phyloP scores from a whole-genome alignment of 2,329 filamentous ascomycete species.

The Falciphora oryzae region DNA sequence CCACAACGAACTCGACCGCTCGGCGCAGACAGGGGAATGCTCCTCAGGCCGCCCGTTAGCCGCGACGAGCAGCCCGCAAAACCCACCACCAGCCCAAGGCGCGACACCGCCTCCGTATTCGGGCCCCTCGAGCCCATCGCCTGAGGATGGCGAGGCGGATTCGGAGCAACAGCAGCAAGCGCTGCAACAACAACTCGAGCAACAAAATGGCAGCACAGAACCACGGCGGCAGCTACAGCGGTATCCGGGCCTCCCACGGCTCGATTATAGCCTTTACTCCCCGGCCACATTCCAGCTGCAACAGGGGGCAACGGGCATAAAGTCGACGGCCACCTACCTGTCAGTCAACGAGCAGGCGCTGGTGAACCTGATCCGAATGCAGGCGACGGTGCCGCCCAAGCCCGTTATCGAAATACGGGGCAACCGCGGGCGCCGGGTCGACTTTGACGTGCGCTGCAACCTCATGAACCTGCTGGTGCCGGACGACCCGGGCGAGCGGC shows the following conservation, averaged over 20 bases:
- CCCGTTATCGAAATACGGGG: constrained; percentile 45
- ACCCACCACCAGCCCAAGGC: background rate
- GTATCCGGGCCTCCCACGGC: constrained; percentile 40
- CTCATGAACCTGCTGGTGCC: constrained; percentile 47
- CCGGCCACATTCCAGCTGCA: constrained; percentile 48
- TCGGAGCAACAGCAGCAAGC: constrained; percentile 4
- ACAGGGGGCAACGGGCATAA: constrained; percentile 40
- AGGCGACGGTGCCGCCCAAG: constrained; percentile 49
- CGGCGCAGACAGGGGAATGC: background rate
- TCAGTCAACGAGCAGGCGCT: constrained; percentile 40
- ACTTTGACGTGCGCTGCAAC: constrained; percentile 50
- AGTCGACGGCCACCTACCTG: constrained; percentile 41
- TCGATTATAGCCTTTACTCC: constrained; percentile 48
- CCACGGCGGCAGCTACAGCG: constrained; percentile 24
- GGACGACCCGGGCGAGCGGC: constrained; percentile 35
- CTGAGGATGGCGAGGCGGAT: constrained; percentile 8
- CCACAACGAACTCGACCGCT: constrained; percentile 6
- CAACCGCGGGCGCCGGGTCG: constrained; percentile 35
- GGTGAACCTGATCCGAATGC: constrained; percentile 38
- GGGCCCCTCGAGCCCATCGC: constrained; percentile 22
- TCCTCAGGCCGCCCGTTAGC: background rate
- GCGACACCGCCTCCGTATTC: constrained; percentile 28
- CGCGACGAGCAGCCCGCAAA: background rate
- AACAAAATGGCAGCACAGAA: constrained; percentile 5
- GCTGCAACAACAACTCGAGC: constrained; percentile 5